These are phyloP conservation scores for Colletotrichum tropicicola DNA, from an alignment of 2,329 filamentous ascomycete genomes.

Conservation along the genomic window DNA sequence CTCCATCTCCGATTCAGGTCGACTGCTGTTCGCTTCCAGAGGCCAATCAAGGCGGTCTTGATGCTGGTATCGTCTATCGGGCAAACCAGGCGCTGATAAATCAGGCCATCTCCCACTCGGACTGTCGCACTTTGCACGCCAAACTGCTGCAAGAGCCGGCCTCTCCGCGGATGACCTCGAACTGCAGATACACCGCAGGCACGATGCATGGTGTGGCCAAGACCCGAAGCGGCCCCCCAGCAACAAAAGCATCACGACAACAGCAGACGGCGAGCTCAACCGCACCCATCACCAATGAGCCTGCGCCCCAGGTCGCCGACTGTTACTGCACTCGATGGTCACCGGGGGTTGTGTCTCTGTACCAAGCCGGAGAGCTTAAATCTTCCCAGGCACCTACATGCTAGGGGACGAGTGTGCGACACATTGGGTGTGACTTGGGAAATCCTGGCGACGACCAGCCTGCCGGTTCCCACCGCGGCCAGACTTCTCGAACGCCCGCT, in stretches of 20 bases:
- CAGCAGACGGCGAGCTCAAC: neutral
- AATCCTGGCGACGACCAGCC: conserved; percentile 24
- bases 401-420: neutral
- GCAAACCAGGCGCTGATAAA: neutral
- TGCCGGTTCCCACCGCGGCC: conserved; percentile 28
- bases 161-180: neutral
- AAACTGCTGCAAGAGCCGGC: neutral
- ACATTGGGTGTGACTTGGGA: conserved; percentile 8
- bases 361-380: no score
- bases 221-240: neutral
- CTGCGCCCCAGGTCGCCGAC: no score
- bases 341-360: no score
- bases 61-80: neutral
- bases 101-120: neutral
- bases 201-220: neutral
- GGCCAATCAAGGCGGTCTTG: neutral
- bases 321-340: no score
- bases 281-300: neutral
- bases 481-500: conserved; percentile 30
- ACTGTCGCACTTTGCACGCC: neutral
- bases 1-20: conserved; percentile 1
- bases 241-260: neutral
- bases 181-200: neutral
- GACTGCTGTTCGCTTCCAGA: neutral
- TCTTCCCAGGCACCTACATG: no score